phyloP scores from a whole-genome alignment of 352 stramenopile species.

The Globisporangium nodosum region DNA sequence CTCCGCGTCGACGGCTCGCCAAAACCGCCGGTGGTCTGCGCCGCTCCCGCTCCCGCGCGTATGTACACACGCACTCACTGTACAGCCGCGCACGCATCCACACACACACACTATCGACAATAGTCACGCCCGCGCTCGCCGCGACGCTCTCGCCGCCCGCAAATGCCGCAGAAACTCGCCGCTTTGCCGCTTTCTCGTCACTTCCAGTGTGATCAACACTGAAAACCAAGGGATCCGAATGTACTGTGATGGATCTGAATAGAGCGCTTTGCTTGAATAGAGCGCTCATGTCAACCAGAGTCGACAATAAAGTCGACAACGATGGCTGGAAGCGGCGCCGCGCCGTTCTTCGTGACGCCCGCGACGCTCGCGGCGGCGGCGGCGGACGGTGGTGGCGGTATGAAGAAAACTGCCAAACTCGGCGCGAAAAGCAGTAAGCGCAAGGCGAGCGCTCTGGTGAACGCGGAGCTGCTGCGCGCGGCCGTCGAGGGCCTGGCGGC shows the following conservation, averaged over 20 bases:
- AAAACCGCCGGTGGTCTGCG: conserved; percentile 52
- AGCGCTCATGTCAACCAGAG: conserved; percentile 1
- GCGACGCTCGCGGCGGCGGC: conserved; percentile 14
- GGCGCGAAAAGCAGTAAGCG: conserved; percentile 11
- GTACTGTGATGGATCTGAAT: background rate
- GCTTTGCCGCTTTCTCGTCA: conserved; percentile 39
- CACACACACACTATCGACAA: background rate
- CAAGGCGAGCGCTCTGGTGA: conserved; percentile 21
- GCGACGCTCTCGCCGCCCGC: conserved; percentile 7
- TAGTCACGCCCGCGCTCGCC: background rate
- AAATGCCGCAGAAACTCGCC: conserved; percentile 18
- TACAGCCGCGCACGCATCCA: background rate
- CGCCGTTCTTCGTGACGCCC: conserved; percentile 36
- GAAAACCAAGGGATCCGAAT: conserved; percentile 1
- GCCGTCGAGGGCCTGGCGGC: conserved; percentile 35
- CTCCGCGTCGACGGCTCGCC: conserved; percentile 46
- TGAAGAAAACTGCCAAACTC: background rate
- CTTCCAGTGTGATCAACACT: conserved; percentile 30
- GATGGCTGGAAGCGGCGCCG: conserved; percentile 39
- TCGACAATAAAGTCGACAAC: too few species aligned
- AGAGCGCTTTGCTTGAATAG: background rate
- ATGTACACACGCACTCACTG: background rate
- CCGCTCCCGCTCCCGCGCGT: background rate
- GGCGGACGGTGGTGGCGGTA: background rate
- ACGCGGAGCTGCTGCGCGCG: conserved; percentile 19